A percentile compares a stretch with the other conserved stretches of the same genome.
Evolutionary conservation across 177 flowering plant genomes (phyloP).

Genomic region (Vitis hybrid): DNA sequence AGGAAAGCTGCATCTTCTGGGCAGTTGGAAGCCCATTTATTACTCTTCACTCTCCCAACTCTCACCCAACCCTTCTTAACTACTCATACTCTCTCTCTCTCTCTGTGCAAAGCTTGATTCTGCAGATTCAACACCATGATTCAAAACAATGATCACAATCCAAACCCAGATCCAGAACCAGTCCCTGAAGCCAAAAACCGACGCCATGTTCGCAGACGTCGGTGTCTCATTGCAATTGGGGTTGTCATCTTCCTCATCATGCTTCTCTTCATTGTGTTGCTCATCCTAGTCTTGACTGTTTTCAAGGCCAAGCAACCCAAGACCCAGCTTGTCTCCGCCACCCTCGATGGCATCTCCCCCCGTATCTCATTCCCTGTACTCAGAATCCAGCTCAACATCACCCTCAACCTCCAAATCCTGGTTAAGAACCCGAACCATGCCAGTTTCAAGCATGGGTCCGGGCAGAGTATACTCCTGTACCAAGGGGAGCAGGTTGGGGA

Average conservation of each 20-base stretch:
- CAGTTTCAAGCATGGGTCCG: constrained; percentile 36
- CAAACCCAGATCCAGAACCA: too few species aligned
- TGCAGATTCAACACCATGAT: too few species aligned
- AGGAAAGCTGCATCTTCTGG: too few species aligned
- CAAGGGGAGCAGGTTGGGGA: constrained; percentile 42
- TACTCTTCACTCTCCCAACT: too few species aligned
- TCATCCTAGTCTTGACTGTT: constrained; percentile 28
- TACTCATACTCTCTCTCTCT: too few species aligned
- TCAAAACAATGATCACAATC: too few species aligned
- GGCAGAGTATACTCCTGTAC: constrained; percentile 31
- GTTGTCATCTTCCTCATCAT: constrained; percentile 12
- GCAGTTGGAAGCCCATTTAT: too few species aligned
- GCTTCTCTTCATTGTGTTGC: constrained; percentile 12
- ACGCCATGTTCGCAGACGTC: constrained; percentile 1
- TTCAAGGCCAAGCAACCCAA: constrained; percentile 24
- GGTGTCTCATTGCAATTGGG: constrained; percentile 8
- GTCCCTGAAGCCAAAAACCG: too few species aligned
- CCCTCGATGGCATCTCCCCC: constrained; percentile 37
- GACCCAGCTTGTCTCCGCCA: constrained; percentile 18
- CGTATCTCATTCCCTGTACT: constrained; percentile 34
- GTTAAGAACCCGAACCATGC: constrained; percentile 43
- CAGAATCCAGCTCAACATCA: constrained; percentile 40
- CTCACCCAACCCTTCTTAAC: too few species aligned
- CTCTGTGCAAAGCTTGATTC: too few species aligned
- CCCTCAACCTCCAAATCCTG: constrained; percentile 29